These are phyloP conservation scores for Apiotrichum siamense DNA, from an alignment of 1,284 basidiomycete species.

Conservation along the genomic window DNA sequence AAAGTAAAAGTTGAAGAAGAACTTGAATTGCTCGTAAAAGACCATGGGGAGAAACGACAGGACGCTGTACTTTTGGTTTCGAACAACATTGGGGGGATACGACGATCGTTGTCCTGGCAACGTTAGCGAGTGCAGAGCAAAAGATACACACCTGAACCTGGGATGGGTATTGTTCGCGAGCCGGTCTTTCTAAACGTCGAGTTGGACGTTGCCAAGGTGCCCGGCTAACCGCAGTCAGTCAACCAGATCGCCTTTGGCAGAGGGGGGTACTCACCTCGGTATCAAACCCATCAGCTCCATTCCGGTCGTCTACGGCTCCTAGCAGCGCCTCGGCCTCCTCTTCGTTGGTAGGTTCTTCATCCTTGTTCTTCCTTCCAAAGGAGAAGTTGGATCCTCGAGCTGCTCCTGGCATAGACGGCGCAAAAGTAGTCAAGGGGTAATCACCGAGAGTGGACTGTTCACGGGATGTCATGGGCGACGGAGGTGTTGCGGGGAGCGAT, in stretches of 20 bases:
- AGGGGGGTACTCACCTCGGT: not conserved
- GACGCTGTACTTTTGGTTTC: conserved; percentile 97
- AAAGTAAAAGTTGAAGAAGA: conserved; percentile 99
- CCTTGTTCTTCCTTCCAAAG: not conserved
- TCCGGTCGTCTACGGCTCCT: not conserved
- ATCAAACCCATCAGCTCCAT: not conserved
- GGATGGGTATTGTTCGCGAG: not conserved
- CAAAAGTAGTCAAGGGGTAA: conserved; percentile 3
- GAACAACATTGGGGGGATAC: conserved; percentile 71
- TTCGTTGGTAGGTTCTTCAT: not conserved
- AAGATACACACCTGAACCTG: not conserved
- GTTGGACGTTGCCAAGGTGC: too few species aligned
- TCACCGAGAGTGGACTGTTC: not conserved
- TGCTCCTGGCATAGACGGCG: not conserved
- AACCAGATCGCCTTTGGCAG: too few species aligned
- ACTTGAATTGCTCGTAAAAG: conserved; percentile 99
- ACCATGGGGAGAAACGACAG: conserved; percentile 93
- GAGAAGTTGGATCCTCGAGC: not conserved
- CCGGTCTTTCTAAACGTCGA: not conserved
- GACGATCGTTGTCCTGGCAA: conserved; percentile 25
- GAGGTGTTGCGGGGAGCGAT: not conserved
- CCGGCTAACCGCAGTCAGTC: too few species aligned
- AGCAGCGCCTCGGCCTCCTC: conserved; percentile 9
- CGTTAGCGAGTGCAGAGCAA: not conserved
- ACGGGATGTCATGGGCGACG: not conserved